Evolutionary conservation across 768 basidiomycete genomes (phyloP), one percentile per base, ranked within the genome.

Genomic region (Termitomyces sp.): DNA sequence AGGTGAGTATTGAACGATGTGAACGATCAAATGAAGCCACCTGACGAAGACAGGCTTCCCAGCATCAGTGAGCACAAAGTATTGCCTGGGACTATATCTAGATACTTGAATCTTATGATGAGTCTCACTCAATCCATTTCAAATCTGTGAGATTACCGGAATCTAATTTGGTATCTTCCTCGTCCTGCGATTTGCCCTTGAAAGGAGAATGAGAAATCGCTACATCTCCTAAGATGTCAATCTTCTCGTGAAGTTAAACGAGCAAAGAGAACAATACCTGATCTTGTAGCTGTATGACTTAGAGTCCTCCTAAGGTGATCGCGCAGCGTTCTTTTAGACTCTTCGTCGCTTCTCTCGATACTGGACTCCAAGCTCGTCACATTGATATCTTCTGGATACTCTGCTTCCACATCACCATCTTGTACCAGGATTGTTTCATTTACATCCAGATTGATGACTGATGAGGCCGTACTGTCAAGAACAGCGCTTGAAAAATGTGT

Each of bases 41-140:
- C 90, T 92, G 42, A 84, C 78, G 65, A 90, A 99, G 11, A 99
- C 94, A n/a, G 95, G 95, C 70, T 99, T 98, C 28, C 97, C 97
- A 30, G 97, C 97, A 58, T 95, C 85, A 0, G 95, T 98, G 19
- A 98, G 78, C 15, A 98, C 82, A 65, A 90, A 97, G 68, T 98
- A 99, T 65, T 92, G 83, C 51, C 94, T 78, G 22, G 80, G 82
- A 50, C 76, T 72, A 63, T 75, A 80, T 48, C 67, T 66, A 51
- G 71, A 64, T 37, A 64, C 77, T 79, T 59, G 51, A 58, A 34
- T 47, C 45, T 51, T 47, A 58, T 45, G 37, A 52, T 60, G 57
- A 55, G 54, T 40, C 56, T 50, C 51, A 51, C 32, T 53, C 11
- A n/a, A 5, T 11, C 19, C 19, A 28, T 34, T 19, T 30, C 28